Percentiles rank a stretch among this genome's conserved stretches.
Evolutionary conservation across 768 basidiomycete genomes (phyloP).

Genomic region (Royoungia palumana): DNA sequence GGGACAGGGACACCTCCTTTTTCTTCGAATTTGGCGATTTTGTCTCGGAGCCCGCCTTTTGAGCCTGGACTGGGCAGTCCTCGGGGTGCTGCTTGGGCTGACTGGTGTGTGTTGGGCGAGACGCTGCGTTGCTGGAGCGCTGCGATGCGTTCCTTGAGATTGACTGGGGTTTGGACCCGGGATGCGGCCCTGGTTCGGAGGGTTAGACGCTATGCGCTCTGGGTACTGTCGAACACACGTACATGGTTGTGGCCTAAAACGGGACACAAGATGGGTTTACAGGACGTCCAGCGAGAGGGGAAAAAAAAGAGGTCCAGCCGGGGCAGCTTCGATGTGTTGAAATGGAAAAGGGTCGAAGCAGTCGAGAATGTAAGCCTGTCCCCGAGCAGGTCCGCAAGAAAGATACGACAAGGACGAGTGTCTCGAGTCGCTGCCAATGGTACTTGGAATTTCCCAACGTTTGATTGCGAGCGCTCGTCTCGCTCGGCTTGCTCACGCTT

Average conservation of each 20-base stretch:
- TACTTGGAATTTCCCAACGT: conserved; percentile 5
- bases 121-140: conserved; percentile 63
- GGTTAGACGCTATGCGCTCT: conserved; percentile 13
- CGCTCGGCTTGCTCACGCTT: background rate
- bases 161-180: conserved; percentile 35
- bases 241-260: conserved; percentile 21
- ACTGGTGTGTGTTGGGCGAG: conserved; percentile 28
- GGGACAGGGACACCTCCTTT: conserved; percentile 75
- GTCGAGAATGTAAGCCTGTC: conserved; percentile 7
- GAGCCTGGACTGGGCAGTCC: conserved; percentile 25
- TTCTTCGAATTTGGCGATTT: conserved; percentile 77
- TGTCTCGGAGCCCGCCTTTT: conserved; percentile 48
- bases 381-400: conserved; percentile 2
- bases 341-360: conserved; percentile 10
- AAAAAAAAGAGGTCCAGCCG: conserved; percentile 20
- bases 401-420: background rate
- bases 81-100: conserved; percentile 33
- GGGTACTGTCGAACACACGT: conserved; percentile 4
- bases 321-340: conserved; percentile 11
- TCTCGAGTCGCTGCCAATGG: conserved; percentile 1
- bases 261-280: conserved; percentile 5
- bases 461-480: background rate
- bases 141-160: conserved; percentile 81
- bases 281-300: conserved; percentile 20
- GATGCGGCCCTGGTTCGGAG: conserved; percentile 23